Conservation (phyloP, 768 basidiomycete genomes). For the Rhodotorula toruloides region DNA sequence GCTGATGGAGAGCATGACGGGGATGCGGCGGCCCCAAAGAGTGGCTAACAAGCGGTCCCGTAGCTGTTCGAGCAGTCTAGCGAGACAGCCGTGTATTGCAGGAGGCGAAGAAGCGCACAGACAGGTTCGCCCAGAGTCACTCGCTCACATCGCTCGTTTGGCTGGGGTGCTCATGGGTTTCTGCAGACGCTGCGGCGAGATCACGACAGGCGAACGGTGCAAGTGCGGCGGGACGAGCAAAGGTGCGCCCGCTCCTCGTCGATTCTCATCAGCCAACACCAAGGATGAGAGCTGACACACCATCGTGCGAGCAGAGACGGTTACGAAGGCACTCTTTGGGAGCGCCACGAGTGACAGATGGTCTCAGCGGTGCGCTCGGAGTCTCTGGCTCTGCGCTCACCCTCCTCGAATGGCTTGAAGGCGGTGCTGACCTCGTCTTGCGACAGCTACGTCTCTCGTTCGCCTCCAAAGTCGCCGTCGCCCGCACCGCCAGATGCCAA, state of each 20-base stretch:
- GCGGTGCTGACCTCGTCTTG: not conserved
- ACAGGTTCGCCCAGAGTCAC: not conserved
- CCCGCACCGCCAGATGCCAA: no score
- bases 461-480: not conserved
- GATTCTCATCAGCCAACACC: no score
- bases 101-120: not conserved
- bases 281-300: no score
- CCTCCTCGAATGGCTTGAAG: not conserved
- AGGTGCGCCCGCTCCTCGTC: slow-evolving; percentile 2
- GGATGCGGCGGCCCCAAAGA: no score
- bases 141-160: not conserved
- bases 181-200: slow-evolving; percentile 33
- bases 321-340: slow-evolving; percentile 8
- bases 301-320: slow-evolving; percentile 2
- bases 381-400: not conserved
- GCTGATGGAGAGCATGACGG: no score
- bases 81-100: not conserved
- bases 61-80: not conserved
- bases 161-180: slow-evolving; percentile 12
- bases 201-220: slow-evolving; percentile 7
- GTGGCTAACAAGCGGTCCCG: no score
- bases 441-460: slow-evolving; percentile 7
- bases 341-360: slow-evolving; percentile 7
- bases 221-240: slow-evolving; percentile 18
- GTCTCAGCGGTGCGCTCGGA: slow-evolving; percentile 10